Evolutionary conservation across 2,329 filamentous ascomycete genomes (phyloP), one percentile per base, ranked within the genome.

Genomic region (Colletotrichum sidae): DNA sequence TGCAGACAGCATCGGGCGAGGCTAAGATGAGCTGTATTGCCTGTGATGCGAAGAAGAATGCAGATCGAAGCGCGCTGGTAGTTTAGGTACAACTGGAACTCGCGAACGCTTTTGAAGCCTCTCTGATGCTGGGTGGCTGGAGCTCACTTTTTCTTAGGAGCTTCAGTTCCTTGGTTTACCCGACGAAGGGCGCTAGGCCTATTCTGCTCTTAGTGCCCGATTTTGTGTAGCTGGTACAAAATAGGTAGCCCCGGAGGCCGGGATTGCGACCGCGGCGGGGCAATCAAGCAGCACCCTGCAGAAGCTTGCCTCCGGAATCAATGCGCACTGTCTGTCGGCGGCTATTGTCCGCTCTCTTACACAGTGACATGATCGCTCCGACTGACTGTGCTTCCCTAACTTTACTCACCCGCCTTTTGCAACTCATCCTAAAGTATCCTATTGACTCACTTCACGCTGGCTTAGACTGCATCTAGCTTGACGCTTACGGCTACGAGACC

Each of bases 1-100:
- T 57, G 56, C 57, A 61, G 67, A 52, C 67, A 60, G 60, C 67
- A 68, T 68, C 55, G 67, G 67, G 65, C 53, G 55, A 64, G 50
- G 60, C 47, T 67, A 60, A 59, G 60, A 61, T 61, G 62, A 55
- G 51, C 62, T 55, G 42, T 55, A 35, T 45, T 56, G 67, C 59
- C 47, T 62, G 45, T 35, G 79, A 78, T 73, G 72, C 75, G 72
- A 74, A 69, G 71, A 70, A 47, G 33, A 46, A 55, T 61, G 53
- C 53, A 60, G 56, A 42, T 49, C 44, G 53, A 68, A 65, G 67
- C 67, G 67, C 62, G 17, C 62, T 25, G 25, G 4, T 5, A 25
- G 25, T 25, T 25, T 25, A 25, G 25, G 41, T 53, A 51, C 46
- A 56, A 17, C 46, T 55, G 52, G 58, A 58, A 65, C 62, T 58